Evolutionary conservation across 768 basidiomycete species (phyloP).

Genomic region (Suillus tomentosus): DNA sequence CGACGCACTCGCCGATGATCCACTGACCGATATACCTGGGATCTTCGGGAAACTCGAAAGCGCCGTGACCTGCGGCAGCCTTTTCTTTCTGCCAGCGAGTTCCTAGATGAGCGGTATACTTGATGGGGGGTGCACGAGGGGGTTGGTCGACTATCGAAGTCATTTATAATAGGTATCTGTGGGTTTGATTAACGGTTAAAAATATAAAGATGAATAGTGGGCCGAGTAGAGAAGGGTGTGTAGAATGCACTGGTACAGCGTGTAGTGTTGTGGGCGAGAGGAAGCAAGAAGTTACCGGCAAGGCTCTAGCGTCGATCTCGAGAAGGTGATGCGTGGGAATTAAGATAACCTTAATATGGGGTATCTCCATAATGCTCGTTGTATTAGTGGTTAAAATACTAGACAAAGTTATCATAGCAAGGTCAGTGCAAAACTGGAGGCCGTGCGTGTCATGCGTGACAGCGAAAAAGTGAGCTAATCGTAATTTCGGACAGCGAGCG

Average conservation of each 20-base stretch:
- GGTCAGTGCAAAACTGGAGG: slow-evolving; percentile 2
- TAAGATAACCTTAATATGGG: background rate
- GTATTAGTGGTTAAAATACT: background rate
- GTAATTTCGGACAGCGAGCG: background rate
- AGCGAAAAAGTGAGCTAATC: background rate
- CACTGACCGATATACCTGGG: slow-evolving; percentile 88
- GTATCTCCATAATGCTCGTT: background rate
- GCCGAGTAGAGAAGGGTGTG: background rate
- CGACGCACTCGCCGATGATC: slow-evolving; percentile 91
- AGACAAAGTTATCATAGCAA: background rate
- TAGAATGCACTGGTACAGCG: background rate
- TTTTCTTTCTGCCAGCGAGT: slow-evolving; percentile 90
- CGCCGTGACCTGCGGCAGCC: slow-evolving; percentile 71
- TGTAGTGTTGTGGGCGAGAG: slow-evolving; percentile 11
- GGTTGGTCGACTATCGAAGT: slow-evolving; percentile 48
- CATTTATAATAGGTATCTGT: slow-evolving; percentile 21
- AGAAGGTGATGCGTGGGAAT: slow-evolving; percentile 8
- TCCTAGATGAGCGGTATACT: slow-evolving; percentile 68
- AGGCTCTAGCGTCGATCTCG: background rate
- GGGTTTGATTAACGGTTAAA: slow-evolving; percentile 1
- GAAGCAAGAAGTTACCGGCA: background rate
- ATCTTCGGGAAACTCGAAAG: slow-evolving; percentile 83
- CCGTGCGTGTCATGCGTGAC: background rate
- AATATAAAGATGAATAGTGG: slow-evolving; percentile 20
- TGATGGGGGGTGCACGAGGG: slow-evolving; percentile 70